Base-by-base conservation (phyloP, 192 early-diverging fungal species). In the Thamnidium elegans region DNA sequence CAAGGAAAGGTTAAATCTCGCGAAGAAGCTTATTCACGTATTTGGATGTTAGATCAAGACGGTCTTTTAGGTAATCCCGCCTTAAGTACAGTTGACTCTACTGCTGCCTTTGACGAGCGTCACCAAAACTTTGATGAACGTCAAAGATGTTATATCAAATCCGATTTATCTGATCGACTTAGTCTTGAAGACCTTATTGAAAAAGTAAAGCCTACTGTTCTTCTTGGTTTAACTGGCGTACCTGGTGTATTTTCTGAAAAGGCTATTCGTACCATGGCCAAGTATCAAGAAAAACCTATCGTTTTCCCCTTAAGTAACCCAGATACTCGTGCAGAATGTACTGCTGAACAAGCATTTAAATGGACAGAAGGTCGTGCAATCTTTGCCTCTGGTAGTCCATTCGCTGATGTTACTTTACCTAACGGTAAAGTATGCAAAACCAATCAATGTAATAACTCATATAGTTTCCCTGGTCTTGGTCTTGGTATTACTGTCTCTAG, bases 41-140 rank as follows among this genome's bases (percentile, higher is more conserved):
- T 82, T 66, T 82, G 80, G 80, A 82, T 82, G 80, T 55, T 82
- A 65, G 80, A 82, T 46, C 78, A 82, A 56, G 46, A 79, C 36
- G 80, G 80, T 20, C 69, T 82, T 10, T 48, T 82, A 20, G 80
- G 80, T 32, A 82, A 82, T 51, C 13, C 70, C 7, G 68, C 72
- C 26, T 36, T 75, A 34, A 54, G 68, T 19, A 17, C 65, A 47
- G 70, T 64, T 14, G 77, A 77, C 34, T 66, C 71, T 3, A 30
- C 17, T 10, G 20, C 52, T 34, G 48, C 45, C 15, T 45, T 44
- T 14, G 36, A 43, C 19, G 58, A 44, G 7, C 48, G 44, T 1
- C 32, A 51, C 10, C 19, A 62, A 1, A 66, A 60, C 26, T 46
- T 82, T 50, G 80, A 82, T 59, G 78, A 79, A 47, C 75, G 77